Evolutionary conservation across 805 yeast genomes (phyloP), one percentile per base, ranked within the genome.

Genomic region (Tetrapisispora taiwanensis): DNA sequence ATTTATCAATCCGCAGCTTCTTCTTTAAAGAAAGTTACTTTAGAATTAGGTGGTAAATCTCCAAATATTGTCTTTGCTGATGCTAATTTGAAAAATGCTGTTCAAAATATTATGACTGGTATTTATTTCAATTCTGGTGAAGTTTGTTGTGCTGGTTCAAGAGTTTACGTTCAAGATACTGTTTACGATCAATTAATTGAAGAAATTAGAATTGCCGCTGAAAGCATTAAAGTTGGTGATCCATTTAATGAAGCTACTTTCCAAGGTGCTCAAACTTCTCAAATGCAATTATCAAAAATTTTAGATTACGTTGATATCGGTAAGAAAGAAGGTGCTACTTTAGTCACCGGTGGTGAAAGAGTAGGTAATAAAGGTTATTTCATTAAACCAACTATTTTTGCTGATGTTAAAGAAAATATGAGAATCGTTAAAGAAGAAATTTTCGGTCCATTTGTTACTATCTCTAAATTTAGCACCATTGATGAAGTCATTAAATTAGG

Each of bases 141-240:
- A 69, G 89, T 84, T 47, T 87, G 95, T 70, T 83, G 90, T 69
- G 90, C 95, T 24, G 92, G 94, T 63, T 87, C 94, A 50, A 81
- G 95, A 65, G 75, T 85, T 49, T 85, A 83, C 66, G 80, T 86
- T 48, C 88, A 85, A 65, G 83, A 76, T 51, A 77, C 74, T 42
- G 70, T 83, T 55, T 83, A 83, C 68, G 85, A 81, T 52, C 71
- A 73, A 53, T 74, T 86, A 54, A 66, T 83, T 43, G 70, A 69
- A 48, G 77, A 75, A 55, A 79, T 83, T 52, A 72, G 69, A 55
- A 51, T 54, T 10, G 73, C 72, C 42, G 66, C 71, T 43, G 76
- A 72, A 58, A 62, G 51, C 36, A 64, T 76, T 54, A 81, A 77
- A 65, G 79, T 84, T 50, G 95, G 95, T 60, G 73, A 81, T 59